These are phyloP conservation scores for Beauveria brongniartii DNA, from an alignment of 2,329 filamentous ascomycete genomes.

Conservation along the genomic window DNA sequence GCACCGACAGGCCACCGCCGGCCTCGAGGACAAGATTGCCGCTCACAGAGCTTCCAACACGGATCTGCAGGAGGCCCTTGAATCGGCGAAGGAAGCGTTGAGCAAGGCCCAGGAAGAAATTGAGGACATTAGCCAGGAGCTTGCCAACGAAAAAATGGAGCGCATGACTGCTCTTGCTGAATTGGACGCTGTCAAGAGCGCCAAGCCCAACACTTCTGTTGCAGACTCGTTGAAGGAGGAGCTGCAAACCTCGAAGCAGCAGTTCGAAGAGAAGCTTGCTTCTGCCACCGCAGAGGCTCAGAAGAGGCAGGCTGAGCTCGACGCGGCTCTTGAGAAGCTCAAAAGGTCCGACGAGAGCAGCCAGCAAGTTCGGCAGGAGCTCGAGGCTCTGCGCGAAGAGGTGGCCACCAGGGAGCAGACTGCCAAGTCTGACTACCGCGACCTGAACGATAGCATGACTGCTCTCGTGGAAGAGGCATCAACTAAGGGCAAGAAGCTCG, in stretches of 20 bases:
- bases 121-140: slow-evolving; percentile 42
- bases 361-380: slow-evolving; percentile 41
- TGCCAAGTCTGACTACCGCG: slow-evolving; percentile 51
- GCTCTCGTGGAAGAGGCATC: slow-evolving; percentile 52
- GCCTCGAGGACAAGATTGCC: slow-evolving; percentile 28
- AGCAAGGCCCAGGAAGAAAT: slow-evolving; percentile 39
- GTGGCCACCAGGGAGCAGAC: slow-evolving; percentile 45
- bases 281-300: slow-evolving; percentile 25
- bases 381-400: slow-evolving; percentile 44
- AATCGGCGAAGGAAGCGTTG: slow-evolving; percentile 33
- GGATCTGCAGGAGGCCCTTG: slow-evolving; percentile 28
- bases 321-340: slow-evolving; percentile 26
- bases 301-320: slow-evolving; percentile 28
- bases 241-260: slow-evolving; percentile 39
- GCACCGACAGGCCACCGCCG: slow-evolving; percentile 26
- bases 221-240: slow-evolving; percentile 44
- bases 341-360: slow-evolving; percentile 33
- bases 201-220: slow-evolving; percentile 48
- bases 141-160: slow-evolving; percentile 52
- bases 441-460: slow-evolving; percentile 56
- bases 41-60: slow-evolving; percentile 28
- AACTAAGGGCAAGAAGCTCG: slow-evolving; percentile 42
- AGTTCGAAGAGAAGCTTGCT: slow-evolving; percentile 36
- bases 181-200: slow-evolving; percentile 48
- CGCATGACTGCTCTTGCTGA: slow-evolving; percentile 52